Evolutionary conservation across 805 yeast species (phyloP).

Genomic region (Candida bentonensis): DNA sequence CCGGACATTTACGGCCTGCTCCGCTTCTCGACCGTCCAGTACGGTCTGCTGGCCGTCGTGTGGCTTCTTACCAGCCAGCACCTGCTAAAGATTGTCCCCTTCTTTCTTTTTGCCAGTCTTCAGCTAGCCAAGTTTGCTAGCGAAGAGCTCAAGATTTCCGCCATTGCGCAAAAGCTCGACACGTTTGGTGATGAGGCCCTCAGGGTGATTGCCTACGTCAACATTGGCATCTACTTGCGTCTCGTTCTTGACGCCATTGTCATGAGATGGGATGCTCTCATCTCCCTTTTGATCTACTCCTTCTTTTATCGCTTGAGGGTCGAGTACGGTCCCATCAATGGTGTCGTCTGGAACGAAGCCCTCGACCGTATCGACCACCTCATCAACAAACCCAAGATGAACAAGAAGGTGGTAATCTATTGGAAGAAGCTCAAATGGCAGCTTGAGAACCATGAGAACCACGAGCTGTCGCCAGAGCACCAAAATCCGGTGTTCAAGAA

Average conservation of each 20-base stretch:
- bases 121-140: slow-evolving; percentile 51
- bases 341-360: not conserved
- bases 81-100: slow-evolving; percentile 51
- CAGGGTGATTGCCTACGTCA: not conserved
- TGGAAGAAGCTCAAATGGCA: slow-evolving; percentile 1
- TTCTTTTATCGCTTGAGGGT: slow-evolving; percentile 1
- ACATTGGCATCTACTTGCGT: not conserved
- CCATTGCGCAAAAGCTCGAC: not conserved
- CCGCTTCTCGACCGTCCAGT: slow-evolving; percentile 64
- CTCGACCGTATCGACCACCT: not conserved
- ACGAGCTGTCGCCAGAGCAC: not conserved
- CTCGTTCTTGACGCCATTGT: not conserved
- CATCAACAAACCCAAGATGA: not conserved
- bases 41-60: slow-evolving; percentile 35
- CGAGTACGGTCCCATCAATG: not conserved
- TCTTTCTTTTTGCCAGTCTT: slow-evolving; percentile 55
- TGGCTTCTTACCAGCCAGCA: slow-evolving; percentile 45
- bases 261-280: not conserved
- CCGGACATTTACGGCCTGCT: slow-evolving; percentile 26
- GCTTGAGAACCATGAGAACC: slow-evolving; percentile 1
- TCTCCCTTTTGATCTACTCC: not conserved
- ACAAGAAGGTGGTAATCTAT: not conserved
- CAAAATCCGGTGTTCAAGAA: not conserved
- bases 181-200: not conserved
- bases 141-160: not conserved